Evolutionary conservation across 2,329 filamentous ascomycete genomes (phyloP).

Genomic region (Aquanectria penicillioides): DNA sequence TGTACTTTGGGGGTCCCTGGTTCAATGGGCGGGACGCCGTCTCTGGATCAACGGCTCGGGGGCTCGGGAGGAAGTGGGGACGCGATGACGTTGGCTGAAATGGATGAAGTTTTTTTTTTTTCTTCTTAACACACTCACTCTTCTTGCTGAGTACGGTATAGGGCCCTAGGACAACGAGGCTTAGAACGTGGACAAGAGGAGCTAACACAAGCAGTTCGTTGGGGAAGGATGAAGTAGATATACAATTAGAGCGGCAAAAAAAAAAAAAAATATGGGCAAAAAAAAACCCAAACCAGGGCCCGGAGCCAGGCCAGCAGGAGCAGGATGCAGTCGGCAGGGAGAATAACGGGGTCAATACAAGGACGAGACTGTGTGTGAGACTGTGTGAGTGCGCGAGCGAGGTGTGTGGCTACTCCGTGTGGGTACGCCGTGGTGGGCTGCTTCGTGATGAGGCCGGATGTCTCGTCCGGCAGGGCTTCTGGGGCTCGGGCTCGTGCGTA

Average conservation of each 20-base stretch:
- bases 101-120: conserved; percentile 16
- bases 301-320: neutral
- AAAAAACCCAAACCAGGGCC: neutral
- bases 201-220: conserved; percentile 8
- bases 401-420: conserved; percentile 19
- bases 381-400: conserved; percentile 4
- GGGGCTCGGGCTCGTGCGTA: conserved; percentile 14
- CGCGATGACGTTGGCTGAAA: conserved; percentile 42
- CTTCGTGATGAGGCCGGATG: conserved; percentile 24
- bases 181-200: conserved; percentile 5
- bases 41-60: conserved; percentile 41
- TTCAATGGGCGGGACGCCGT: conserved; percentile 17
- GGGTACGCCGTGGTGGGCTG: conserved; percentile 16
- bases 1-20: conserved; percentile 3
- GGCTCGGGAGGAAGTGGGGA: conserved; percentile 43
- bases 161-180: conserved; percentile 8
- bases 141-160: conserved; percentile 6
- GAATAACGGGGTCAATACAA: neutral
- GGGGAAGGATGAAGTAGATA: conserved; percentile 4
- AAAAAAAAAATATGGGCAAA: neutral
- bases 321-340: conserved; percentile 15
- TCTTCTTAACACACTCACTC: neutral
- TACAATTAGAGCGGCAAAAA: neutral
- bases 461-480: conserved; percentile 21
- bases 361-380: conserved; percentile 19